Percentiles rank a stretch among this genome's conserved stretches.
These are phyloP conservation scores for Colletotrichum sp. DNA, from an alignment of 2,329 filamentous ascomycete genomes.

Conservation along the genomic window DNA sequence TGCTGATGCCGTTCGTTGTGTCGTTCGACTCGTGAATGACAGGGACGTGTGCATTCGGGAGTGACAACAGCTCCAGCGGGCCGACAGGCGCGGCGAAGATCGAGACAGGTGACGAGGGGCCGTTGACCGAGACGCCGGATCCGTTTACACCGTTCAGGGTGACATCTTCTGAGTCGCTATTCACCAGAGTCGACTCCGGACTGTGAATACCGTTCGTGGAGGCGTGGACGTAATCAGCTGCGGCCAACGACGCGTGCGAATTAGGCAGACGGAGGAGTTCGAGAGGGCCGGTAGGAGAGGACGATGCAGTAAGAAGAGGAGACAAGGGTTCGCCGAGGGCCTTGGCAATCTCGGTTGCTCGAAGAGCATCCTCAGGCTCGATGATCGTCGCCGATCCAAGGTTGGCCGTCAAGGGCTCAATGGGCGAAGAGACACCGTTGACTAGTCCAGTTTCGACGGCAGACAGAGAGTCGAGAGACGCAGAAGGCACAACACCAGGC, in stretches of 20 bases:
- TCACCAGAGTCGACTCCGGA: not conserved
- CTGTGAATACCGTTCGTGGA: not conserved
- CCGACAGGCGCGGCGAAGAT: constrained; percentile 36
- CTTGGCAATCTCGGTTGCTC: not conserved
- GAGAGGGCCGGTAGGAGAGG: constrained; percentile 41
- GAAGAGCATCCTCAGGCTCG: not conserved
- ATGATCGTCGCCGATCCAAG: not conserved
- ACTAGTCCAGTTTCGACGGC: not conserved
- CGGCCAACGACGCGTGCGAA: constrained; percentile 33
- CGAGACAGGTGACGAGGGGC: not conserved
- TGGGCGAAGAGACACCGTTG: not conserved
- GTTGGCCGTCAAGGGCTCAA: not conserved
- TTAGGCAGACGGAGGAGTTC: constrained; percentile 63
- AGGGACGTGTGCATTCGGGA: constrained; percentile 55
- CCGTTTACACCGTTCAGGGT: not conserved
- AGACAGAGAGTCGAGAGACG: not conserved
- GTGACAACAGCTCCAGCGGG: constrained; percentile 51
- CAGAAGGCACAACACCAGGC: not conserved
- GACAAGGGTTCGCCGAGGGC: not conserved
- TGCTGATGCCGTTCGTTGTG: not conserved
- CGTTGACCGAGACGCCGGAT: not conserved
- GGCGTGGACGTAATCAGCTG: not conserved
- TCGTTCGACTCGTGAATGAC: not conserved
- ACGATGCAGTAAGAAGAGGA: not conserved
- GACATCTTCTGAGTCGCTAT: not conserved